These are phyloP conservation scores for Cenchrus americanus DNA, from an alignment of 176 grass and related monocot genomes.

Conservation along the genomic window DNA sequence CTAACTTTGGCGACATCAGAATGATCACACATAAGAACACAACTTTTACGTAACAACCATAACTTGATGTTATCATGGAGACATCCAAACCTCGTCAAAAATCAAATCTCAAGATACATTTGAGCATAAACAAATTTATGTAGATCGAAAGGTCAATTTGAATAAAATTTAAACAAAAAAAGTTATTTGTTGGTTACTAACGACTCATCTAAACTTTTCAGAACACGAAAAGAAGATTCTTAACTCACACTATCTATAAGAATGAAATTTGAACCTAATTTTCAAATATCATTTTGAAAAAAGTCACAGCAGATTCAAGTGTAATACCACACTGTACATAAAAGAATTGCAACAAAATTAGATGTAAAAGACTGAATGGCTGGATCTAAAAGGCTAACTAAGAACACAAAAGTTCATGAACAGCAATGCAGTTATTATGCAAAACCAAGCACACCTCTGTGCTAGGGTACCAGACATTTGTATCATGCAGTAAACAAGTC, in stretches of 20 bases:
- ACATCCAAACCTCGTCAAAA: not conserved
- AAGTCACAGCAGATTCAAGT: not conserved
- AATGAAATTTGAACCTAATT: not conserved
- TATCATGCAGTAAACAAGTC: not conserved
- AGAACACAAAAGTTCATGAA: not conserved
- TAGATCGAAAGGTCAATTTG: not conserved
- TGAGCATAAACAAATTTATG: not conserved
- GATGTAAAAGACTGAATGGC: not conserved
- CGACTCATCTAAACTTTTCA: not conserved
- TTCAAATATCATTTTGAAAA: constrained; percentile 19
- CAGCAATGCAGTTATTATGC: not conserved
- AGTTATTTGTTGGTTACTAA: not conserved
- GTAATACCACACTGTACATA: not conserved
- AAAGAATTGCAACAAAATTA: constrained; percentile 7
- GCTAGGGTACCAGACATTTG: not conserved
- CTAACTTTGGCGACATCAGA: constrained; percentile 3
- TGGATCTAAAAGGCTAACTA: constrained; percentile 5
- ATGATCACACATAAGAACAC: constrained; percentile 8
- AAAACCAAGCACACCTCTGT: not conserved
- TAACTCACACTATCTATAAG: not conserved
- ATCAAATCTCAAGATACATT: not conserved
- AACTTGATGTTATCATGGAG: not conserved
- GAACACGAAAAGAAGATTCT: not conserved
- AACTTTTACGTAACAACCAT: not conserved
- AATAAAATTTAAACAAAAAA: not conserved